Conservation (phyloP, 1,284 basidiomycete genomes). For the Amylostereum areolatum region DNA sequence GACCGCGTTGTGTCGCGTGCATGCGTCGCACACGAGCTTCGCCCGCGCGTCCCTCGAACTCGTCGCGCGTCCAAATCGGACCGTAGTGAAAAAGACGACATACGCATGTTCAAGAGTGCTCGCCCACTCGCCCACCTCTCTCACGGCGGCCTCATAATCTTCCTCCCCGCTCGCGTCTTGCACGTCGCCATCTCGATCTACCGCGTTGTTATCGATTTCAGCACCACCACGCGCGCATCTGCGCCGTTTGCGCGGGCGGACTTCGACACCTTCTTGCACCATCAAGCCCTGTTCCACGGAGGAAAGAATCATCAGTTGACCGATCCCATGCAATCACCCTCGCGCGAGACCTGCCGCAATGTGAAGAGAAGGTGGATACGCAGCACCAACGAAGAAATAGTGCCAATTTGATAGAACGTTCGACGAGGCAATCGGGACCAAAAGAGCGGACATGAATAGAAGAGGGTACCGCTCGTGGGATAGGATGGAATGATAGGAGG, state of each 20-base stretch:
- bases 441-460: no score
- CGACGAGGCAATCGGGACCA: no score
- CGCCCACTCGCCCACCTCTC: neutral
- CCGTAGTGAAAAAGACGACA: conserved; percentile 15
- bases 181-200: conserved; percentile 4
- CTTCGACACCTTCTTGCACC: conserved; percentile 11
- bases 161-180: neutral
- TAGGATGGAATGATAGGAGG: conserved; percentile 1
- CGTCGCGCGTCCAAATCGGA: neutral
- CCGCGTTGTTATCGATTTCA: conserved; percentile 12
- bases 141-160: neutral
- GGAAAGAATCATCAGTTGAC: no score
- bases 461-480: neutral
- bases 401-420: no score
- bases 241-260: conserved; percentile 13
- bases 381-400: no score
- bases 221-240: neutral
- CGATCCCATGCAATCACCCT: no score
- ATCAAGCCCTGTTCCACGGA: conserved; percentile 9
- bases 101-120: conserved; percentile 43
- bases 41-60: no score
- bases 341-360: neutral
- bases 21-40: no score
- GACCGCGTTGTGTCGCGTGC: no score
- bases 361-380: neutral